Conservation (phyloP, 2,329 filamentous ascomycete genomes). For the Colletotrichum liriopes region DNA sequence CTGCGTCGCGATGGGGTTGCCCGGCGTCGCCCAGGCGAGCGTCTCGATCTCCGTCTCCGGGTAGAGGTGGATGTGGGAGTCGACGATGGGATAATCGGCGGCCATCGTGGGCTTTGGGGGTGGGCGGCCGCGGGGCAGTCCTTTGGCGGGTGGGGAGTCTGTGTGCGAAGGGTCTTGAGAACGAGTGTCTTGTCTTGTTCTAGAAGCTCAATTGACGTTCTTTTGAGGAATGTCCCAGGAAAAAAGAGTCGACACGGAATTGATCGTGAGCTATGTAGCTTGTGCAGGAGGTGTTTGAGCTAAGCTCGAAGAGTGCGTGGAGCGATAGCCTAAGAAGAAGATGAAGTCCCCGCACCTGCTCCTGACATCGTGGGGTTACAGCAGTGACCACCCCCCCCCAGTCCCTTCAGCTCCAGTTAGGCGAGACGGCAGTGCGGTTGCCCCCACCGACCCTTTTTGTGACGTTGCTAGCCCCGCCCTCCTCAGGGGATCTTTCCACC, state of each 20-base stretch:
- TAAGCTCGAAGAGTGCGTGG: conserved; percentile 2
- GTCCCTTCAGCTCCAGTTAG: conserved; percentile 8
- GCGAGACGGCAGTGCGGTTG: neutral
- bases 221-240: no score
- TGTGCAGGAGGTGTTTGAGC: conserved; percentile 9
- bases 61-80: conserved; percentile 94
- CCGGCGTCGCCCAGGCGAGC: conserved; percentile 78
- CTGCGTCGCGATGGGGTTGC: conserved; percentile 73
- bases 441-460: conserved; percentile 27
- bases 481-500: conserved; percentile 37
- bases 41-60: conserved; percentile 76
- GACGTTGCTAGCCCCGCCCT: conserved; percentile 32
- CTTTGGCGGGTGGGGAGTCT: neutral
- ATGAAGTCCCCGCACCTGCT: conserved; percentile 40
- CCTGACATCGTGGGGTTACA: conserved; percentile 35
- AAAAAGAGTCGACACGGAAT: no score
- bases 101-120: conserved; percentile 47
- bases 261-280: neutral
- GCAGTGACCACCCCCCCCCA: conserved; percentile 12
- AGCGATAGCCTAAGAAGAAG: conserved; percentile 6
- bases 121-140: neutral
- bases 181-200: neutral
- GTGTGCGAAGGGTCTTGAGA: neutral
- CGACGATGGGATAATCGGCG: conserved; percentile 77
- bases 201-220: neutral